These are phyloP conservation scores for Aspergillus terreus DNA, from an alignment of 2,329 filamentous ascomycete species.

Conservation along the genomic window DNA sequence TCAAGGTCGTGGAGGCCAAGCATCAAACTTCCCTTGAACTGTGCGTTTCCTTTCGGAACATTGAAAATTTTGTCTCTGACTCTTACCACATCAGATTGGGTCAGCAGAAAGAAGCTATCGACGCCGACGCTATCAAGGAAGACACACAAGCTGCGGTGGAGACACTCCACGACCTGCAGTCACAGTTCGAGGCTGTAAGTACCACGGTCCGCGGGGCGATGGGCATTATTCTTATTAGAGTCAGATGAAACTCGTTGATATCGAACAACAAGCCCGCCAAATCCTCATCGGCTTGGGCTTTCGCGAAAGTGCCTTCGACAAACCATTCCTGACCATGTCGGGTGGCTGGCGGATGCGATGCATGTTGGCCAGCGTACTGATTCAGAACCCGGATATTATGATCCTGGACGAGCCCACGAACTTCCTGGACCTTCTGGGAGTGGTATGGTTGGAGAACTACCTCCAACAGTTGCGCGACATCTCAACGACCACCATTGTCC, in stretches of 20 bases:
- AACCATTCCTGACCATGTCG: constrained; percentile 63
- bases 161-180: constrained; percentile 65
- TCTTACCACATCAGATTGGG: constrained; percentile 31
- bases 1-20: constrained; percentile 65
- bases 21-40: constrained; percentile 54
- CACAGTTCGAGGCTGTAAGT: constrained; percentile 61
- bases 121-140: constrained; percentile 53
- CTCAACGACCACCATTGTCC: constrained; percentile 61
- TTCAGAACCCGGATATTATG: constrained; percentile 71
- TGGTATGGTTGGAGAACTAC: constrained; percentile 79
- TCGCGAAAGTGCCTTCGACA: constrained; percentile 57
- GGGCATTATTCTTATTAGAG: constrained; percentile 8
- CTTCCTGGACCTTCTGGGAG: constrained; percentile 76
- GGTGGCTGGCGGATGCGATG: constrained; percentile 75
- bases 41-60: constrained; percentile 36
- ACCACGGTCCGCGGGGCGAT: not conserved
- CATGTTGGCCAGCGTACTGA: constrained; percentile 61
- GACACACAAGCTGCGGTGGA: constrained; percentile 69
- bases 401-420: constrained; percentile 87
- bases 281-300: constrained; percentile 71
- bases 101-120: constrained; percentile 55
- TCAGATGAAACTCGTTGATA: constrained; percentile 54
- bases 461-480: constrained; percentile 56
- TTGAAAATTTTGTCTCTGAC: not conserved
- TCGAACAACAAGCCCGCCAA: constrained; percentile 63